These are phyloP conservation scores for Epichloe sibirici DNA, from an alignment of 2,329 filamentous ascomycete species.

Conservation along the genomic window DNA sequence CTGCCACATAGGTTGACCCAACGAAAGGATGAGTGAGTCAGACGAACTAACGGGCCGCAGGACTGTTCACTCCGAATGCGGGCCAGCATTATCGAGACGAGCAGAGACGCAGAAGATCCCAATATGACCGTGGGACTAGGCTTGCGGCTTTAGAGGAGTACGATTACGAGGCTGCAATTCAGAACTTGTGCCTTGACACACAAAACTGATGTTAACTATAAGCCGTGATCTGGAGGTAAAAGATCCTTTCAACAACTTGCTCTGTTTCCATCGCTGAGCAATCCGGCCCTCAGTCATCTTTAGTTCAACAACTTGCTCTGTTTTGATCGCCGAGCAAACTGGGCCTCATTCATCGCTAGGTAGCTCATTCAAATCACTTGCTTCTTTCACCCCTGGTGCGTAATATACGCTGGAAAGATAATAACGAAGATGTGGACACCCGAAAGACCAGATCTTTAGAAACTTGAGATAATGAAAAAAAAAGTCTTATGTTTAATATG, in stretches of 20 bases:
- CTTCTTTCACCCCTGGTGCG: neutral
- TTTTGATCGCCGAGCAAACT: neutral
- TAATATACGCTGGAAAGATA: neutral
- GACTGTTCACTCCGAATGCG: constrained; percentile 69
- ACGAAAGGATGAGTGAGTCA: neutral
- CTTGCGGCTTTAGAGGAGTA: constrained; percentile 56
- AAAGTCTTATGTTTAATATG: neutral
- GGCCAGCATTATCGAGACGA: constrained; percentile 62
- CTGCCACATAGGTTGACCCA: constrained; percentile 10
- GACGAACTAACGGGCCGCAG: constrained; percentile 25
- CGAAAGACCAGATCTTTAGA: neutral
- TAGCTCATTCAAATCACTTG: constrained; percentile 1
- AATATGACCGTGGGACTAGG: constrained; percentile 71
- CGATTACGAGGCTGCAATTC: constrained; percentile 35
- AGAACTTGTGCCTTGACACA: constrained; percentile 22
- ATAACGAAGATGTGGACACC: neutral
- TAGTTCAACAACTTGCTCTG: neutral
- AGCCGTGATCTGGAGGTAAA: neutral
- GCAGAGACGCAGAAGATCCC: constrained; percentile 62
- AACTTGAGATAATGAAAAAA: neutral
- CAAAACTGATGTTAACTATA: neutral
- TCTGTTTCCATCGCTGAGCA: neutral
- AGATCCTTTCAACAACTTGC: neutral
- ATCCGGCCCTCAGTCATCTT: too few species aligned
- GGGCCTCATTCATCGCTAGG: neutral